Percentiles rank a stretch among this genome's conserved stretches.
Conservation (phyloP, 257 asterid genomes). For the Capsicum chinense region DNA sequence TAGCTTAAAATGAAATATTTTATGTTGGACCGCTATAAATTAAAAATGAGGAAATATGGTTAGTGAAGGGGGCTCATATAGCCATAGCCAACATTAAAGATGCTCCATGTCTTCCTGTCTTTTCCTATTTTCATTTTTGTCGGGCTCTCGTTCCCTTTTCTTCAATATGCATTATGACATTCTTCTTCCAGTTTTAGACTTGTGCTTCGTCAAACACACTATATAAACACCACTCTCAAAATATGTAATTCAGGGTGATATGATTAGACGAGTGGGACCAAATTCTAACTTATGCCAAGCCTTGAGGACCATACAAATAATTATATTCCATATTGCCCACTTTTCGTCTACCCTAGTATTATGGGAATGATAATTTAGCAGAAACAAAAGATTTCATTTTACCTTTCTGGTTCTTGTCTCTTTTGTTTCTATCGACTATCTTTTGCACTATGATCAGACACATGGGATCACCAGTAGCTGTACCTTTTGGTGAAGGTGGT, state of each 20-base stretch:
- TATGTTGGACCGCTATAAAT: neutral
- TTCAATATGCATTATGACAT: no score
- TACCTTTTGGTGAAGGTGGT: conserved; percentile 15
- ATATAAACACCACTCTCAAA: conserved; percentile 13
- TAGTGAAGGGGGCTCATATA: neutral
- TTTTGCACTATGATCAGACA: neutral
- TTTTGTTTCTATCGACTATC: neutral
- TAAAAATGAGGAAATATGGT: neutral
- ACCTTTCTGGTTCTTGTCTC: neutral
- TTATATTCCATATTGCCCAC: conserved; percentile 1
- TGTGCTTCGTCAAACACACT: neutral
- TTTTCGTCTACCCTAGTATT: neutral
- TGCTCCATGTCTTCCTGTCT: neutral
- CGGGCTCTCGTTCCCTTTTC: neutral
- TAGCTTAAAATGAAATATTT: neutral
- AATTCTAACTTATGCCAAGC: conserved; percentile 13
- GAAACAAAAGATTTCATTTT: conserved; percentile 7
- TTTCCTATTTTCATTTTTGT: neutral
- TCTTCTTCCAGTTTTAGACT: no score
- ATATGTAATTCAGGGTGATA: conserved; percentile 8
- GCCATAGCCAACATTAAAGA: neutral
- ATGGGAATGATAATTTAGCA: neutral
- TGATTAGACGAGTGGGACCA: neutral
- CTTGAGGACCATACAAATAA: neutral
- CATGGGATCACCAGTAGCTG: neutral